Evolutionary conservation across 2,329 filamentous ascomycete genomes (phyloP), one percentile per base, ranked within the genome.

Genomic region (Fusarium pseudocircinatum): DNA sequence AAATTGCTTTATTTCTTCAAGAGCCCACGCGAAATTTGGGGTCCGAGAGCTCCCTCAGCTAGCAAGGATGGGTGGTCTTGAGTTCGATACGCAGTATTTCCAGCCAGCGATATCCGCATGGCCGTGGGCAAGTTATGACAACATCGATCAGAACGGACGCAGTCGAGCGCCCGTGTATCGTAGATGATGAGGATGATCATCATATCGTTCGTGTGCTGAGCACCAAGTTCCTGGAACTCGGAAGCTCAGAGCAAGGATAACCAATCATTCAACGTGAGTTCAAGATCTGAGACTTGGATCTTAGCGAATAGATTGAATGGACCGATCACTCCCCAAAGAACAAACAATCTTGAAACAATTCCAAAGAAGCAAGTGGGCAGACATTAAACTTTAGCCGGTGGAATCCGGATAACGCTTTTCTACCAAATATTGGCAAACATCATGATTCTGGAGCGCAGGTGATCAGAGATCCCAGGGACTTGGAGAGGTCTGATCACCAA

Each of bases 1-100:
- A 78, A 78, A 78, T 78, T 78, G 62, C 75, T 57, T 75, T 78
- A 78, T 77, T 77, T 77, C 59, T 60, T 74, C 54, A 47, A 49
- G 46, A 75, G 59, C 62, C 60, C 61, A 71, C 63, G 67, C 68
- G 72, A 75, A 67, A 76, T 69, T 69, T 65, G 65, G 28, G 49
- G 63, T 52, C 61, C 39, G 63, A 66, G 60, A 42, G 68, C 46
- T 62, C 44, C 28, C 8, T 44, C 34, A 52, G 37, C 57, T 59
- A 72, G 70, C 67, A 73, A 74, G 70, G 70, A 28, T 65, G 34
- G 28, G 24, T n/a, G 34, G 50, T 49, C 30, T 43, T 46, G n/a
- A 46, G 67, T 52, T 64, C 16, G 18, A 47, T 39, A 30, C 53
- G 34, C 34, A 44, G 59, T 40, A 36, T 49, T n/a, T 46, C 36